Conservation (phyloP, 441 rosid species). For the Codiaeum variegatum region DNA sequence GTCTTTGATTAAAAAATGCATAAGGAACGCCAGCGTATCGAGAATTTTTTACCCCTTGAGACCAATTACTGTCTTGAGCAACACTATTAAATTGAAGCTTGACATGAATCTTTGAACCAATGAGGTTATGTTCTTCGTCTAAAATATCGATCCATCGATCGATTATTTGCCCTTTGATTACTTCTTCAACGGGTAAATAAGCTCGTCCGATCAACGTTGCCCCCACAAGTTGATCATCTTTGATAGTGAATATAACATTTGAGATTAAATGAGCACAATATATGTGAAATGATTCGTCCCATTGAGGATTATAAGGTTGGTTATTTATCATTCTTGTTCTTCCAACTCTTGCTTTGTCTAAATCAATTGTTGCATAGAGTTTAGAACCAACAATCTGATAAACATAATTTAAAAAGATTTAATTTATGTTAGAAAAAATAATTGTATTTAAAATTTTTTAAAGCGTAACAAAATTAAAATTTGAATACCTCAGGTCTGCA, state of each 20-base stretch:
- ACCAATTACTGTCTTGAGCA: constrained; percentile 54
- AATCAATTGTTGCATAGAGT: constrained; percentile 75
- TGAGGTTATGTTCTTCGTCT: constrained; percentile 54
- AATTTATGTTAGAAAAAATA: neutral
- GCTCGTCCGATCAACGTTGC: constrained; percentile 89
- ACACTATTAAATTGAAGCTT: constrained; percentile 59
- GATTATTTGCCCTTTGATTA: constrained; percentile 52
- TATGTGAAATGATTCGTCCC: constrained; percentile 83
- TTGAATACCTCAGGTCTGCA: constrained; percentile 33
- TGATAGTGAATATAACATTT: constrained; percentile 68
- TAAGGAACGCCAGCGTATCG: constrained; percentile 72
- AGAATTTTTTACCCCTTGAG: constrained; percentile 51
- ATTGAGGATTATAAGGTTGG: constrained; percentile 55
- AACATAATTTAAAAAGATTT: neutral
- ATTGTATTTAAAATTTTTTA: neutral
- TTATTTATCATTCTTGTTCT: constrained; percentile 61
- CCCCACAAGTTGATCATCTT: constrained; percentile 69
- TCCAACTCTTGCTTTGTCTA: constrained; percentile 90
- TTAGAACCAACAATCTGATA: constrained; percentile 57
- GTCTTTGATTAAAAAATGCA: constrained; percentile 71
- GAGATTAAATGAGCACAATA: constrained; percentile 83
- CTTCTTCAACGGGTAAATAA: constrained; percentile 67
- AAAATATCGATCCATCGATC: constrained; percentile 71
- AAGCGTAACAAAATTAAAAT: neutral
- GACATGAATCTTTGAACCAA: constrained; percentile 73